These are phyloP conservation scores for Cercospora berteroae DNA, from an alignment of 2,329 filamentous ascomycete genomes.

Conservation along the genomic window DNA sequence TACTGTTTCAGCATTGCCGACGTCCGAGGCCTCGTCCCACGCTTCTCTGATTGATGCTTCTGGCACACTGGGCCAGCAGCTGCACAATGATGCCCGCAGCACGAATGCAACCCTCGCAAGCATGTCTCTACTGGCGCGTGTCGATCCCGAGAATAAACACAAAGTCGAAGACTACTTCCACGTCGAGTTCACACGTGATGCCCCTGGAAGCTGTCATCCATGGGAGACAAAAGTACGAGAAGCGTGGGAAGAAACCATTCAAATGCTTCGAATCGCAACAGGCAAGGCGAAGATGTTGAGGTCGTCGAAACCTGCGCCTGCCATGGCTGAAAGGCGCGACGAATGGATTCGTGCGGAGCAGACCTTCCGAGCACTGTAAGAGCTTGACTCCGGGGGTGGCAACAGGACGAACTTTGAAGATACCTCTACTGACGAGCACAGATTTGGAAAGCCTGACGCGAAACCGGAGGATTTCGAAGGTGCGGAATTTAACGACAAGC, in stretches of 20 bases:
- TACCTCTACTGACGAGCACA: no score
- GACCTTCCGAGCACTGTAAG: not conserved
- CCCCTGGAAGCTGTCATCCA: not conserved
- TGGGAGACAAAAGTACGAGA: not conserved
- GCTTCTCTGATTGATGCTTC: not conserved
- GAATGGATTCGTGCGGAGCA: not conserved
- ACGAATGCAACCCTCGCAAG: not conserved
- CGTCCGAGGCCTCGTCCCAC: not conserved
- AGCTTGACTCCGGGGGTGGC: no score
- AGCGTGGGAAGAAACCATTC: not conserved
- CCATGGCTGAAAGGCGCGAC: not conserved
- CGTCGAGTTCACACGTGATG: not conserved
- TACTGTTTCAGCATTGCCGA: not conserved
- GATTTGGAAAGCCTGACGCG: no score
- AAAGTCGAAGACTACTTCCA: not conserved
- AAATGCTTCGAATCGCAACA: not conserved
- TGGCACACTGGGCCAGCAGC: not conserved
- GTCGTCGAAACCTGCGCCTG: not conserved
- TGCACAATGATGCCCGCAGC: not conserved
- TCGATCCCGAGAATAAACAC: not conserved
- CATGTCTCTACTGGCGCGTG: not conserved
- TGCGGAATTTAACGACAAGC: no score
- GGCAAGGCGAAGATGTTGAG: not conserved
- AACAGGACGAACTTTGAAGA: no score
- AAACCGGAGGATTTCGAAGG: no score